Evolutionary conservation across 2,329 filamentous ascomycete genomes (phyloP).

Genomic region (Rachicladosporium sp.): DNA sequence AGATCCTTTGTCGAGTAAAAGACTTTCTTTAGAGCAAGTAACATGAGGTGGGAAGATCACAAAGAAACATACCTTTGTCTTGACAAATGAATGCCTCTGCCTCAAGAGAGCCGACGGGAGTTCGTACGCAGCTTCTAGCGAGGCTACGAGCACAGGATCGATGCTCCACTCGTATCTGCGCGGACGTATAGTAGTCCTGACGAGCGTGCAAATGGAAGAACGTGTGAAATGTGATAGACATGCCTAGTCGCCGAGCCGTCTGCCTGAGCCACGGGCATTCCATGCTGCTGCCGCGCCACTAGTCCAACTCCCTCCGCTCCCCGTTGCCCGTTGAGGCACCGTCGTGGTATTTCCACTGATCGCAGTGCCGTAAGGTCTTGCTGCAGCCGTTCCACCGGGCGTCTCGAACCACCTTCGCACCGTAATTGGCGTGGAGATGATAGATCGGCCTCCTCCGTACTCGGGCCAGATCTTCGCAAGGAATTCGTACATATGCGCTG

Average conservation of each 20-base stretch:
- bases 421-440: constrained; percentile 60
- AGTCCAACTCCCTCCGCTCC: constrained; percentile 18
- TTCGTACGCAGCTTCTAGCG: no score
- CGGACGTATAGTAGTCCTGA: no score
- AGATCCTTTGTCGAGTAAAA: no score
- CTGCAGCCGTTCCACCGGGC: constrained; percentile 29
- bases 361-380: constrained; percentile 52
- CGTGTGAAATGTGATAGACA: no score
- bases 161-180: no score
- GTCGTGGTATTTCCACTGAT: constrained; percentile 33
- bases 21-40: no score
- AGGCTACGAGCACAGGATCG: no score
- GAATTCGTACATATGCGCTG: constrained; percentile 86
- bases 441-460: constrained; percentile 71
- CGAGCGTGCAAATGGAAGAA: no score
- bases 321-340: constrained; percentile 16
- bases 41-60: no score
- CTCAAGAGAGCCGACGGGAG: no score
- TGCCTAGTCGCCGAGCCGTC: constrained; percentile 3
- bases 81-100: no score
- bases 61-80: no score
- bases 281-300: neutral
- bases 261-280: constrained; percentile 3
- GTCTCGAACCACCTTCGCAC: constrained; percentile 53
- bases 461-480: constrained; percentile 76